Evolutionary conservation across 2,329 filamentous ascomycete species (phyloP).

Genomic region (Trichoderma koningii): DNA sequence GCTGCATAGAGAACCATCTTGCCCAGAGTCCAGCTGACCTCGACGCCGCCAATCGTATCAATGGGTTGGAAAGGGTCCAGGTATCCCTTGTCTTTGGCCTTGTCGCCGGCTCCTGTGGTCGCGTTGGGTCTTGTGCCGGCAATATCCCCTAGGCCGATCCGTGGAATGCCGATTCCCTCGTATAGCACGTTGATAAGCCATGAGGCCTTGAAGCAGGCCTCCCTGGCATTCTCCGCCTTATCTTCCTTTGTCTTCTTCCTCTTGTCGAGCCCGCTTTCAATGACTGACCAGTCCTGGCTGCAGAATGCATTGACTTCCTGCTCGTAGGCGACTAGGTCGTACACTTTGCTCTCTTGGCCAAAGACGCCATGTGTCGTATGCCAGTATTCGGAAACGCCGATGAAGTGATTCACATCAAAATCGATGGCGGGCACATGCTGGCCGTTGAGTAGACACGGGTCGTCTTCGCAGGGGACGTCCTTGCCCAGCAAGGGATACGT

Average conservation of each 20-base stretch:
- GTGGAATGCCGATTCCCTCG: conserved; percentile 90
- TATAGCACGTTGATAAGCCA: conserved; percentile 98
- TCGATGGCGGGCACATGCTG: conserved; percentile 94
- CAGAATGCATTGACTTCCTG: conserved; percentile 83
- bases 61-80: conserved; percentile 88
- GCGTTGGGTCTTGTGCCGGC: conserved; percentile 61
- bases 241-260: conserved; percentile 74
- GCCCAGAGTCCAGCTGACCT: conserved; percentile 95
- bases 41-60: conserved; percentile 85
- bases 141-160: conserved; percentile 73
- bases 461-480: conserved; percentile 77
- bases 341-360: conserved; percentile 74
- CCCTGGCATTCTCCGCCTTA: conserved; percentile 75
- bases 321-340: conserved; percentile 90
- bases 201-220: conserved; percentile 96
- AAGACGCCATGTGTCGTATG: conserved; percentile 97
- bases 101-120: conserved; percentile 68
- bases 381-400: conserved; percentile 98
- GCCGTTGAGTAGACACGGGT: conserved; percentile 87
- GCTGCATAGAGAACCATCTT: conserved; percentile 96
- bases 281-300: conserved; percentile 75
- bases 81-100: conserved; percentile 73
- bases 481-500: conserved; percentile 89
- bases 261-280: conserved; percentile 65
- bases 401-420: conserved; percentile 95